A percentile compares a stretch with the other conserved stretches of the same genome.
Evolutionary conservation across 345 rosid genomes (phyloP).

Genomic region (Syzygium grande): DNA sequence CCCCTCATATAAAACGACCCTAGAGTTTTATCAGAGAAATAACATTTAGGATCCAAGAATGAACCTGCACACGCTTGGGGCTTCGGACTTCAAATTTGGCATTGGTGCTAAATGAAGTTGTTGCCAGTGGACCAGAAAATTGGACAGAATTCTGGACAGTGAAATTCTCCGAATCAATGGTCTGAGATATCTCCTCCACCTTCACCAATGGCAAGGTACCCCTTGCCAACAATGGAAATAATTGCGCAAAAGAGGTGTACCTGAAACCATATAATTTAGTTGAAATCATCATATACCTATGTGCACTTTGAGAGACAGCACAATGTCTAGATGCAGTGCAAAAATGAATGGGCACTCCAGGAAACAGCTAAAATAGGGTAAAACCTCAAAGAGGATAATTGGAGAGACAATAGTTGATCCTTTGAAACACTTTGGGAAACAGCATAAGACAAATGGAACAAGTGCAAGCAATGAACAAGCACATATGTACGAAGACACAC

Average conservation of each 20-base stretch:
- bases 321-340: neutral
- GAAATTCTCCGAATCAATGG: constrained; percentile 72
- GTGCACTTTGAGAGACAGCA: neutral
- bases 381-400: neutral
- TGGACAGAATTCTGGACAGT: constrained; percentile 73
- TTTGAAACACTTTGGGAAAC: neutral
- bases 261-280: neutral
- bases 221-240: constrained; percentile 75
- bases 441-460: neutral
- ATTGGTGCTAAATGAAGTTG: constrained; percentile 71
- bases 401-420: neutral
- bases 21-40: neutral
- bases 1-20: neutral
- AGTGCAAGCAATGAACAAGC: neutral
- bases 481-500: neutral
- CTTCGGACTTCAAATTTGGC: constrained; percentile 89
- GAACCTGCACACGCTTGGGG: constrained; percentile 87
- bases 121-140: constrained; percentile 71
- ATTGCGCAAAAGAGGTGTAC: constrained; percentile 69
- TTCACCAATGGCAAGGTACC: constrained; percentile 50
- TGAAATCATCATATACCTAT: neutral
- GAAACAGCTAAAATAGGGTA: neutral
- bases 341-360: neutral
- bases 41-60: neutral
- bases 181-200: constrained; percentile 93